Evolutionary conservation across 2,329 filamentous ascomycete genomes (phyloP), one percentile per base, ranked within the genome.

Genomic region (Penicillium sp.): DNA sequence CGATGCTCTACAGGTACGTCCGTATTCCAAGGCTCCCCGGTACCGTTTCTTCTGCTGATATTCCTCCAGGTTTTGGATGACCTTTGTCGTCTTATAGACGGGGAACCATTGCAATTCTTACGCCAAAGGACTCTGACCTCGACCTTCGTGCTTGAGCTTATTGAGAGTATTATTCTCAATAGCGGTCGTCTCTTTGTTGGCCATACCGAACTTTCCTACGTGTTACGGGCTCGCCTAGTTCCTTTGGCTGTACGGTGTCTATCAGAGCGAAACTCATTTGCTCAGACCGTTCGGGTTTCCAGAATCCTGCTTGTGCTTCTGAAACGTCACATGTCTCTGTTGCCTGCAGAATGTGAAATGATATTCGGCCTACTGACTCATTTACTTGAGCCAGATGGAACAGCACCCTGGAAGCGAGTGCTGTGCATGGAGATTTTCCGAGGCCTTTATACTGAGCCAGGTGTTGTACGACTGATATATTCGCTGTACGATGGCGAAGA

Each of bases 391-490:
- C 86, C 90, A 35, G 93, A 97, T 48, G 71, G 73, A 10, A 81
- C 84, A 2, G 75, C 81, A 0, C 59, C 82, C 4, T 98, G 94
- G 93, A 96, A 91, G 63, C 78, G 91, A 42, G 83, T 87, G 0
- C 67, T 97, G 4, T 94, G 88, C 48, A 87, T 98, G 79, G 93
- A 98, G 60, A 80, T 96, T 0, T 87, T 96, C 54, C 80, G 87
- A 40, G 84, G 85, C 5, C 78, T 97, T 5, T 95, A 95, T 65
- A 77, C 85, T 0, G 89, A 97, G 44, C 80, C 88, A 23, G 76
- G 77, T 8, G 74, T 95, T 15, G 74, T 96, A 2, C 75, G 93
- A 28, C 81, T 84, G 25, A 87, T 95, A 2, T 97, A 87, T 59
- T 75, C 80, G 5, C 73, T 86, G 11, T 97, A 88, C 53, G 91